A percentile compares a stretch with the other conserved stretches of the same genome.
These are phyloP conservation scores for Rhododendron simsii DNA, from an alignment of 148 eudicot genomes.

Conservation along the genomic window DNA sequence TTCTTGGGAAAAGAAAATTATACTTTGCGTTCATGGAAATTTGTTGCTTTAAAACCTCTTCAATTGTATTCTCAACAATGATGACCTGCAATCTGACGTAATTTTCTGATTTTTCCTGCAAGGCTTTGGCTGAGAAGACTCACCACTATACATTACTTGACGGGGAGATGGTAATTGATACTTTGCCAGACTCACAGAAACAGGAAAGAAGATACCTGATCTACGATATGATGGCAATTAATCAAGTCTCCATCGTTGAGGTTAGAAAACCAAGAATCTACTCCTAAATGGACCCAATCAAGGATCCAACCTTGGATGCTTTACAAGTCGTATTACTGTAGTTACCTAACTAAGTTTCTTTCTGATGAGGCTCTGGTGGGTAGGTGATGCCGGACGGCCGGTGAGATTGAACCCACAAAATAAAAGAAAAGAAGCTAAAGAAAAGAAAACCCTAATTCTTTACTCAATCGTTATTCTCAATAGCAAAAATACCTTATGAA, in stretches of 20 bases:
- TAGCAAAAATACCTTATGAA: neutral
- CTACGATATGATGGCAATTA: slow-evolving; percentile 94
- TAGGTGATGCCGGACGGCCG: neutral
- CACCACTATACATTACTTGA: slow-evolving; percentile 94
- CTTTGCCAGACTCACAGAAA: slow-evolving; percentile 58
- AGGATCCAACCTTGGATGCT: neutral
- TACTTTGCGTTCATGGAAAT: neutral
- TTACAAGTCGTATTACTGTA: neutral
- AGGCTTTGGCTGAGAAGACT: slow-evolving; percentile 48
- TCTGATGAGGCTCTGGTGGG: neutral
- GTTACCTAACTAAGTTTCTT: neutral
- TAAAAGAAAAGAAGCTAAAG: neutral
- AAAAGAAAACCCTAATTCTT: neutral
- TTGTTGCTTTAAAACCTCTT: neutral
- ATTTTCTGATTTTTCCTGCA: slow-evolving; percentile 15
- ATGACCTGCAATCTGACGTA: slow-evolving; percentile 15
- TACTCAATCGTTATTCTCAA: neutral
- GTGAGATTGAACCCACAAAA: neutral
- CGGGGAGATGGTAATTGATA: slow-evolving; percentile 97
- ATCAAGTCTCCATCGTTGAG: slow-evolving; percentile 64
- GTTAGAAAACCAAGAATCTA: slow-evolving; percentile 28
- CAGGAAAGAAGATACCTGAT: slow-evolving; percentile 96
- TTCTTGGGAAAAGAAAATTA: neutral
- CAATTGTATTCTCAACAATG: neutral
- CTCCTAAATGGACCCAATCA: neutral